Percentiles rank a stretch among this genome's conserved stretches.
These are phyloP conservation scores for Euphrasia arctica DNA, from an alignment of 305 asterid species.

Conservation along the genomic window DNA sequence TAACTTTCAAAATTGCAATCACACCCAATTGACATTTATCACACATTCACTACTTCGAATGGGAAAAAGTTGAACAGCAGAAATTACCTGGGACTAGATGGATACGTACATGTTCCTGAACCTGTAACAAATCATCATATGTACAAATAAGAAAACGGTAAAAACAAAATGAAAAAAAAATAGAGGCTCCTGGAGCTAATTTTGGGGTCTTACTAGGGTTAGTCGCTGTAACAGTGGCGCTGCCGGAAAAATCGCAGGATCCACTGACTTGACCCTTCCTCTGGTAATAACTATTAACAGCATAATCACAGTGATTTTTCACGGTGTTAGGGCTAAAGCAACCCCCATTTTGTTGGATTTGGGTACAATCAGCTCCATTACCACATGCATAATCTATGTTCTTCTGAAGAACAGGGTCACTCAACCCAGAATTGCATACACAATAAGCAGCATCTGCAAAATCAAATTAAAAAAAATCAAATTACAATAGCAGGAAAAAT, in stretches of 20 bases:
- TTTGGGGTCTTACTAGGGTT: slow-evolving; percentile 42
- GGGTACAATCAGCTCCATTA: slow-evolving; percentile 65
- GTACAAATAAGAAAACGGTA: neutral
- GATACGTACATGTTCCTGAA: slow-evolving; percentile 40
- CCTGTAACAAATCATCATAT: slow-evolving; percentile 26
- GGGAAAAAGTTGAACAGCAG: neutral
- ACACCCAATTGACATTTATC: neutral
- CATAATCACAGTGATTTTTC: slow-evolving; percentile 73
- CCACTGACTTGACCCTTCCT: slow-evolving; percentile 40
- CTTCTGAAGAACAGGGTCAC: slow-evolving; percentile 49
- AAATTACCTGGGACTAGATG: slow-evolving; percentile 42
- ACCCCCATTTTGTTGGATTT: slow-evolving; percentile 50
- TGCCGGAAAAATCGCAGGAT: slow-evolving; percentile 61
- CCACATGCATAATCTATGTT: slow-evolving; percentile 82
- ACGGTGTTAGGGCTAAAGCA: slow-evolving; percentile 81
- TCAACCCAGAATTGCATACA: slow-evolving; percentile 50
- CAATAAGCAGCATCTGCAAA: slow-evolving; percentile 68
- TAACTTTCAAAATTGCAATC: neutral
- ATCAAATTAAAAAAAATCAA: neutral
- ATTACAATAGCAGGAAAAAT: neutral
- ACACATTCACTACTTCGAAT: neutral
- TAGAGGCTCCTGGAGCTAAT: neutral
- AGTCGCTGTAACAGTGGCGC: slow-evolving; percentile 39
- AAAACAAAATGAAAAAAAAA: neutral
- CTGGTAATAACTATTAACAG: slow-evolving; percentile 83